Percentiles rank a stretch among this genome's conserved stretches.
phyloP scores from a whole-genome alignment of 306 rosid species.

The Cicer chorassanicum region DNA sequence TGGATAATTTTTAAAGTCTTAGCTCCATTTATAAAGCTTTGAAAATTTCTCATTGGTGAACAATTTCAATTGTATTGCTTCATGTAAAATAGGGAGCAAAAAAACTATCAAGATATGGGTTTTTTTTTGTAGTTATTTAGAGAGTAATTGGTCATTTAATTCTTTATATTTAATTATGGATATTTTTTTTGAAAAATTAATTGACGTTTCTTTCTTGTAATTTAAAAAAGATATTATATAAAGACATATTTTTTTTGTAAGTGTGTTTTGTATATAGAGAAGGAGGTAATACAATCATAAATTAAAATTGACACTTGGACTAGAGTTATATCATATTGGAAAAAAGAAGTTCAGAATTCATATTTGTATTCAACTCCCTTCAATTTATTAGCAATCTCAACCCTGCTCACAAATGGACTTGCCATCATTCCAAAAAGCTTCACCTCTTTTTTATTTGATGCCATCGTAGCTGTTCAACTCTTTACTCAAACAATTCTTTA shows the following conservation, averaged over 20 bases:
- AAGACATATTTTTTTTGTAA: too few relatives aligned
- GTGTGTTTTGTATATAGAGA: too few relatives aligned
- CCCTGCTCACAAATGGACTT: constrained; percentile 56
- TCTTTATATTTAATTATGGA: too few relatives aligned
- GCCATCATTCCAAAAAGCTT: constrained; percentile 48
- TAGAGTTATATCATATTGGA: too few relatives aligned
- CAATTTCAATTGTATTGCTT: constrained; percentile 40
- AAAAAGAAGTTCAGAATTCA: constrained; percentile 35
- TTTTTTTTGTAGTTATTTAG: too few relatives aligned
- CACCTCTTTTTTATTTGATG: constrained; percentile 44
- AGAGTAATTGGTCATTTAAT: too few relatives aligned
- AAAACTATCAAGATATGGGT: not conserved
- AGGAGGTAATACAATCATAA: too few relatives aligned
- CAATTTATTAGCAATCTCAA: constrained; percentile 55
- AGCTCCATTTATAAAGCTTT: constrained; percentile 50
- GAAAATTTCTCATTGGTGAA: constrained; percentile 51
- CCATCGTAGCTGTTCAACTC: constrained; percentile 17
- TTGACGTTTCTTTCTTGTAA: too few relatives aligned
- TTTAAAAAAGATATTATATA: too few relatives aligned
- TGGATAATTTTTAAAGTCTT: constrained; percentile 40
- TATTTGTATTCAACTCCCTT: constrained; percentile 58
- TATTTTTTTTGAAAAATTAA: too few relatives aligned
- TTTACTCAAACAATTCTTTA: not conserved
- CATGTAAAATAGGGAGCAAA: constrained; percentile 38
- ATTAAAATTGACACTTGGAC: too few relatives aligned